Conservation (phyloP, 345 rosid species). For the Rhizophora apiculata region DNA sequence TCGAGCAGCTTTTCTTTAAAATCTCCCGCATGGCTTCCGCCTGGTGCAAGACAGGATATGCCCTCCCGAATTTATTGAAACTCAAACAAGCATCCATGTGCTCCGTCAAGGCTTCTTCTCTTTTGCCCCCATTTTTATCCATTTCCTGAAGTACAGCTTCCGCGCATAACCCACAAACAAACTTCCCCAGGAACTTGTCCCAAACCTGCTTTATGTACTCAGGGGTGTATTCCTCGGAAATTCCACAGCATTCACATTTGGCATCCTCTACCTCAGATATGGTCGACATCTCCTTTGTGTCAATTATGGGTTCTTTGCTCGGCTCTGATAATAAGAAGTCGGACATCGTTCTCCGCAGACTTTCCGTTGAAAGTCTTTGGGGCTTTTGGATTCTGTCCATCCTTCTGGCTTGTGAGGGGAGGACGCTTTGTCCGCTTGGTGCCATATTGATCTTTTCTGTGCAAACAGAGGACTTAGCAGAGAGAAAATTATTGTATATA, state of each 20-base stretch:
- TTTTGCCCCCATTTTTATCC: slow-evolving; percentile 24
- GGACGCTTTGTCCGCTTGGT: slow-evolving; percentile 27
- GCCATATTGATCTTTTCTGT: slow-evolving; percentile 27
- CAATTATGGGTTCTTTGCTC: slow-evolving; percentile 37
- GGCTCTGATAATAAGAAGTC: slow-evolving; percentile 60
- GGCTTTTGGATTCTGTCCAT: slow-evolving; percentile 17
- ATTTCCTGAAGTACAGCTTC: slow-evolving; percentile 35
- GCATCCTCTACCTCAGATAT: slow-evolving; percentile 22
- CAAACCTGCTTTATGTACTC: slow-evolving; percentile 28
- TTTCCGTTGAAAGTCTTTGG: slow-evolving; percentile 34
- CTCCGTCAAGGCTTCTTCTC: slow-evolving; percentile 35
- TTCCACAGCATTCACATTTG: slow-evolving; percentile 37
- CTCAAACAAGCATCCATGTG: slow-evolving; percentile 30
- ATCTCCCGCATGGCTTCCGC: slow-evolving; percentile 32
- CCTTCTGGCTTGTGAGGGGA: slow-evolving; percentile 12
- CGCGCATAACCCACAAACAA: slow-evolving; percentile 38
- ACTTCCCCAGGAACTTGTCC: slow-evolving; percentile 19
- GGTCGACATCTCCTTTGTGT: slow-evolving; percentile 4
- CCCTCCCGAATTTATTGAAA: slow-evolving; percentile 23
- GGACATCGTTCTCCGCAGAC: slow-evolving; percentile 58
- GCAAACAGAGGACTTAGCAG: too few relatives aligned
- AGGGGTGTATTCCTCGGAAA: slow-evolving; percentile 39
- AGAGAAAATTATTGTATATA: too few relatives aligned
- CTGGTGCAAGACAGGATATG: slow-evolving; percentile 23
- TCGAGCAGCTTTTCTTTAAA: slow-evolving; percentile 17